Percentiles rank a stretch among this genome's conserved stretches.
phyloP scores from a whole-genome alignment of 768 basidiomycete species.

The Leccinum barrowsii region DNA sequence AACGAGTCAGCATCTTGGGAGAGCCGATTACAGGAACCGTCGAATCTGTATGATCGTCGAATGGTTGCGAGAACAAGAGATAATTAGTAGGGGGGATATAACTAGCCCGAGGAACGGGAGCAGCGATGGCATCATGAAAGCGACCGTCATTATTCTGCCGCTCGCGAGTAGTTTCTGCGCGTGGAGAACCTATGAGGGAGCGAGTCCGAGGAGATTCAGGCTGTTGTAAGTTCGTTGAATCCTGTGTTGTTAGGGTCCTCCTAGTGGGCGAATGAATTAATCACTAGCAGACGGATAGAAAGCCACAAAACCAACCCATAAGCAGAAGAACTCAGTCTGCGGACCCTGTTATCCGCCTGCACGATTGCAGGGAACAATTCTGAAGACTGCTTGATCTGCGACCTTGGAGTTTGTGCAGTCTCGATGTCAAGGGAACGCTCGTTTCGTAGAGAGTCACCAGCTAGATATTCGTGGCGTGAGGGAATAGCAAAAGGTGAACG shows the following conservation, averaged over 20 bases:
- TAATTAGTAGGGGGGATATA: slow-evolving; percentile 20
- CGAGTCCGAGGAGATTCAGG: neutral
- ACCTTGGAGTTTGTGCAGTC: neutral
- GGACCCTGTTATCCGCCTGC: neutral
- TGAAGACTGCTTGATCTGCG: neutral
- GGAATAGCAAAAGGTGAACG: neutral
- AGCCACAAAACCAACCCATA: slow-evolving; percentile 6
- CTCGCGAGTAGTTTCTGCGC: slow-evolving; percentile 1
- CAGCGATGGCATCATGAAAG: neutral
- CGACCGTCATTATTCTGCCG: neutral
- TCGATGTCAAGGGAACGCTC: neutral
- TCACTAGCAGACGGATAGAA: neutral
- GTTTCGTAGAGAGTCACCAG: neutral
- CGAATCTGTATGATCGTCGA: neutral
- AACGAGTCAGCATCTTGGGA: neutral
- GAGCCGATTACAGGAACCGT: neutral
- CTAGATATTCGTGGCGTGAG: neutral
- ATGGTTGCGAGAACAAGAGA: slow-evolving; percentile 11
- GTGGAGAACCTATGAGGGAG: slow-evolving; percentile 1
- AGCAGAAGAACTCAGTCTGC: neutral
- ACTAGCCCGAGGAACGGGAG: neutral
- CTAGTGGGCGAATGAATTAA: slow-evolving; percentile 4
- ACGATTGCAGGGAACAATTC: neutral
- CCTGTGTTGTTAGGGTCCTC: neutral
- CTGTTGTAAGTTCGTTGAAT: neutral